Base-by-base conservation (phyloP, 2,329 filamentous ascomycete species). In the Mycocentrospora acerina region DNA sequence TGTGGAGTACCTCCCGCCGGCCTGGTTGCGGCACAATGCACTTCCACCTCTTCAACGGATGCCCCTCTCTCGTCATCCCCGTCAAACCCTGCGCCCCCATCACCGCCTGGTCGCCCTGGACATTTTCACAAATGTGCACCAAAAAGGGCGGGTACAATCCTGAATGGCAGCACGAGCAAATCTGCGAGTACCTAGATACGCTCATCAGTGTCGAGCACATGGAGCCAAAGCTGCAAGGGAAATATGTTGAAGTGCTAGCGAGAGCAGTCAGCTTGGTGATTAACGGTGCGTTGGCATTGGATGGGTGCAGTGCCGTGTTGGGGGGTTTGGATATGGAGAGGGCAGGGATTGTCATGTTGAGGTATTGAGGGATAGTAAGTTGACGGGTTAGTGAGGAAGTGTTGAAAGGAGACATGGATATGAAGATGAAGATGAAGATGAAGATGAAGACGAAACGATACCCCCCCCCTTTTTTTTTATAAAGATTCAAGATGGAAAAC, bases 21-120 rank as follows among this genome's bases (percentile, higher is more conserved):
- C 67, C 66, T 3, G 66, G 66, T 32, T 64, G 59, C 45, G 66
- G 56, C 13, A 63, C 60, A 4, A 50, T 69, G 6, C 53, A 58
- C 42, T 66, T 68, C 49, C 65, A 69, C 46, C 51, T 69, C 12
- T 45, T 66, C 11, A 52, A 62, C 46, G 64, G 67, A 9, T 66
- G 62, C 30, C 66, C 66, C 11, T 57, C 64, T 3, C 52, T 69
- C 35, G 58, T 69, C 5, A 37, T 69, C 4, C 66, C 67, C 24
- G 64, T 64, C 3, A 62, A 45, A 2, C 37, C 33, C 9, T 15
- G 34, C 11, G 56, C 59, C 2, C 63, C 63, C 24, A 53, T 67
- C 24, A 46, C 52, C 10, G 63, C 61, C 2, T 67, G 63, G 63
- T 55, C 49, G 4, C 59, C 62, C 1, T 67, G 62, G 62, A 67